These are phyloP conservation scores for Neopestalotiopsis sp. DNA, from an alignment of 2,329 filamentous ascomycete genomes.

Conservation along the genomic window DNA sequence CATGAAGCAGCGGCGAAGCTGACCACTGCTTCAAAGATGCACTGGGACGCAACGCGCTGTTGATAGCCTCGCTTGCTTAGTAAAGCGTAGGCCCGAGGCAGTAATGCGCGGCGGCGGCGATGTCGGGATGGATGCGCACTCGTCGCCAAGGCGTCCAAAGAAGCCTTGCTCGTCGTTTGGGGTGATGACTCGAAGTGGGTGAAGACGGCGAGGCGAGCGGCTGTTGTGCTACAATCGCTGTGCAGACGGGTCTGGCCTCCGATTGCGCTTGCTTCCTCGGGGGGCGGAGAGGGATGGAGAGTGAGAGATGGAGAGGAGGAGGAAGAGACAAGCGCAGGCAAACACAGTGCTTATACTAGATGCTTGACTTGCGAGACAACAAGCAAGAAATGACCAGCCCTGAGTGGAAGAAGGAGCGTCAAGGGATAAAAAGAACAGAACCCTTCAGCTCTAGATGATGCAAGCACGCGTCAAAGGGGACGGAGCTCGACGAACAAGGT, in stretches of 20 bases:
- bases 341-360: neutral
- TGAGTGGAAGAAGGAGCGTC: neutral
- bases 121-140: neutral
- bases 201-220: neutral
- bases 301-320: neutral
- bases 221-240: neutral
- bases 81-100: slow-evolving; percentile 8
- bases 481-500: neutral
- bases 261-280: slow-evolving; percentile 3
- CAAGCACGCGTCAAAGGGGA: slow-evolving; percentile 4
- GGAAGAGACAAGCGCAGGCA: neutral
- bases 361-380: neutral
- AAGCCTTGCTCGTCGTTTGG: neutral
- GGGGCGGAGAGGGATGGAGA: neutral
- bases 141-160: neutral
- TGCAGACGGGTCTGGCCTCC: neutral
- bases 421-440: neutral
- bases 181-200: neutral
- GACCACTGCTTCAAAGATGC: slow-evolving; percentile 32
- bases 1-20: slow-evolving; percentile 32
- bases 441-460: neutral
- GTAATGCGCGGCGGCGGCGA: neutral
- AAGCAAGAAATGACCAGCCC: neutral
- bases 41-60: slow-evolving; percentile 3
- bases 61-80: slow-evolving; percentile 4